Evolutionary conservation across 2,329 filamentous ascomycete genomes (phyloP), one percentile per base, ranked within the genome.

Genomic region (Fusarium sp.): DNA sequence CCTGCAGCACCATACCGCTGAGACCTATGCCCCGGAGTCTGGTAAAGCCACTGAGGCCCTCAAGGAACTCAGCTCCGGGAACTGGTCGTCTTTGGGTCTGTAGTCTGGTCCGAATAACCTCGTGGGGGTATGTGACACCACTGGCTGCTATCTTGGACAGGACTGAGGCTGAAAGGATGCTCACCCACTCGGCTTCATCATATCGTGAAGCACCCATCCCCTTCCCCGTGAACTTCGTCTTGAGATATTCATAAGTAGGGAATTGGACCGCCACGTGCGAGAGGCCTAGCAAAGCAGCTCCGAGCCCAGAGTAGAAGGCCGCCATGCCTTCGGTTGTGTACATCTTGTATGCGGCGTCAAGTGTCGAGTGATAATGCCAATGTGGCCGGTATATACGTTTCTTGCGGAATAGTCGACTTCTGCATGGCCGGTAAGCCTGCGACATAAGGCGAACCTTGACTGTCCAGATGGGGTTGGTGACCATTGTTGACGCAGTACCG

Each of bases 401-500:
- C 16, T 35, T 52, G 18, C 45, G 52, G n/a, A 70, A 66, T 2
- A 59, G 20, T 0, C 45, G 45, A 2, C 22, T 35, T 27, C 59
- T 37, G 10, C 31, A 79, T 84, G 89, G 67, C 82, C 80, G 20
- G 85, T 87, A 72, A 88, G 91, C 92, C 85, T 98, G 96, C n/a
- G 96, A 97, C 96, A 98, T 98, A 75, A 98, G 89, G 74, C 97
- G 90, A 45, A 97, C 98, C 84, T 98, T 99, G 86, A 99, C 97
- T 29, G 98, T 96, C 97, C 97, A 99, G 68, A 99, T 98, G 0
- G 97, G 97, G 82, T 98, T 98, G n/a, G 97, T 98, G 69, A 92
- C 93, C 72, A 98, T 88, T 2, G 96, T 98, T 11, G 76, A 95
- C 97, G 85, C 93, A 67, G 91, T 94, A 63, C 97, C 97, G 22